Conservation (phyloP, 1,284 basidiomycete species). For the Puccinia novopanici region DNA sequence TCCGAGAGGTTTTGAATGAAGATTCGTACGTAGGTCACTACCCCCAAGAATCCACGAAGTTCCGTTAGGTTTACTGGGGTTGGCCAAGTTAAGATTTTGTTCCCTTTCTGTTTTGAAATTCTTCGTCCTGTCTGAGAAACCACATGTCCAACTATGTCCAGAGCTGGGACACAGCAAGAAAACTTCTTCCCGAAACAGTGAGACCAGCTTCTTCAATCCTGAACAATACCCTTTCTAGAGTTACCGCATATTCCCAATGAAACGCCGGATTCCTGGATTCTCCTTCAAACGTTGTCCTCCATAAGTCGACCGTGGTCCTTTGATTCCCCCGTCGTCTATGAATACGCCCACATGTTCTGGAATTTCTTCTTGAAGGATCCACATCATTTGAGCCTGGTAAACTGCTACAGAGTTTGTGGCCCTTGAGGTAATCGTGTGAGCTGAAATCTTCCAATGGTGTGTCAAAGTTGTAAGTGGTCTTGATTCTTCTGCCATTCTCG, state of each 20-base stretch:
- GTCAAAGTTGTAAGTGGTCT: constrained; percentile 25
- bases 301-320: too few relatives aligned
- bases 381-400: constrained; percentile 38
- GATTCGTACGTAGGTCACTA: constrained; percentile 18
- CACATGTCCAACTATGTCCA: too few relatives aligned
- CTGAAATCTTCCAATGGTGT: constrained; percentile 1
- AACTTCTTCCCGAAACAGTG: constrained; percentile 25
- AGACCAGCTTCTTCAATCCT: constrained; percentile 31
- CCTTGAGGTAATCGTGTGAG: constrained; percentile 37
- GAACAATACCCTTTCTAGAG: constrained; percentile 19
- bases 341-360: too few relatives aligned
- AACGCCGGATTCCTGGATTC: background rate
- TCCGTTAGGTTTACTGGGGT: background rate
- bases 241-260: constrained; percentile 10
- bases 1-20: constrained; percentile 1
- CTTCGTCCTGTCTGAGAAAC: background rate
- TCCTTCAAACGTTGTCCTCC: too few relatives aligned
- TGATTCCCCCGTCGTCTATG: too few relatives aligned
- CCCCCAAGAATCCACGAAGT: background rate
- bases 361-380: too few relatives aligned
- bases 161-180: background rate
- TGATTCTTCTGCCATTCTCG: background rate
- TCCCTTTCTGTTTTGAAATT: background rate
- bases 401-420: constrained; percentile 25
- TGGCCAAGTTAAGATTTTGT: constrained; percentile 19